phyloP scores from a whole-genome alignment of 148 eudicot genomes.

The Spergularia bocconei region DNA sequence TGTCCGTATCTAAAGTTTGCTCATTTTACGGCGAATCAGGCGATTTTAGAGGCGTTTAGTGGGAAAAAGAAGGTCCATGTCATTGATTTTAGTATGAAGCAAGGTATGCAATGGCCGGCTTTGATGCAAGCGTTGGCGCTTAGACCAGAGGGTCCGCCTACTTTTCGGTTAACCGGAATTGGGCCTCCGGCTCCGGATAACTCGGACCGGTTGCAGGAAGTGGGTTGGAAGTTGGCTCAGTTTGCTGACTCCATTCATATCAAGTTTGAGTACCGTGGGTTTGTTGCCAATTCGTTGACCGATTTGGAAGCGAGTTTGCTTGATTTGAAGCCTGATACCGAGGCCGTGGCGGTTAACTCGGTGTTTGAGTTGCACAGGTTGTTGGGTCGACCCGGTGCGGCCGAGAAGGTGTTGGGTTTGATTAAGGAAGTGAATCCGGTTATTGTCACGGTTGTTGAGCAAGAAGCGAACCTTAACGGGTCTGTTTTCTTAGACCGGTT shows the following conservation, averaged over 20 bases:
- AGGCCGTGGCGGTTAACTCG: slow-evolving; percentile 74
- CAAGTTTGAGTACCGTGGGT: slow-evolving; percentile 68
- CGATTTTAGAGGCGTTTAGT: slow-evolving; percentile 74
- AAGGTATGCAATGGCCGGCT: slow-evolving; percentile 98
- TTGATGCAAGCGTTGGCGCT: slow-evolving; percentile 78
- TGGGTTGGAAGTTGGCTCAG: slow-evolving; percentile 79
- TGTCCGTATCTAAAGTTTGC: slow-evolving; percentile 89
- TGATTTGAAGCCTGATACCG: slow-evolving; percentile 28
- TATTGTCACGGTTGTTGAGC: slow-evolving; percentile 75
- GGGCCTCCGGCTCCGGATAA: slow-evolving; percentile 86
- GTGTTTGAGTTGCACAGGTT: slow-evolving; percentile 76
- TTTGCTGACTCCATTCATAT: slow-evolving; percentile 66
- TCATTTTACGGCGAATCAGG: slow-evolving; percentile 90
- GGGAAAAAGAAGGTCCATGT: slow-evolving; percentile 64
- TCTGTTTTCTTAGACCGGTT: slow-evolving; percentile 67
- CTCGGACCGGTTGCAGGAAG: slow-evolving; percentile 62
- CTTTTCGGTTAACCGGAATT: slow-evolving; percentile 68
- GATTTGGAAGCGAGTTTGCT: slow-evolving; percentile 53
- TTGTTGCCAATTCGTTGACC: slow-evolving; percentile 58
- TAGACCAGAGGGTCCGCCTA: slow-evolving; percentile 75
- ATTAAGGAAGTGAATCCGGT: slow-evolving; percentile 67
- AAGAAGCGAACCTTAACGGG: slow-evolving; percentile 79
- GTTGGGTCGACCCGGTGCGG: slow-evolving; percentile 46
- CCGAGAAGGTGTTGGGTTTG: slow-evolving; percentile 54
- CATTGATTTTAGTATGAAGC: slow-evolving; percentile 80